Conservation (phyloP, 352 stramenopile genomes). For the Globisporangium middletonii region DNA sequence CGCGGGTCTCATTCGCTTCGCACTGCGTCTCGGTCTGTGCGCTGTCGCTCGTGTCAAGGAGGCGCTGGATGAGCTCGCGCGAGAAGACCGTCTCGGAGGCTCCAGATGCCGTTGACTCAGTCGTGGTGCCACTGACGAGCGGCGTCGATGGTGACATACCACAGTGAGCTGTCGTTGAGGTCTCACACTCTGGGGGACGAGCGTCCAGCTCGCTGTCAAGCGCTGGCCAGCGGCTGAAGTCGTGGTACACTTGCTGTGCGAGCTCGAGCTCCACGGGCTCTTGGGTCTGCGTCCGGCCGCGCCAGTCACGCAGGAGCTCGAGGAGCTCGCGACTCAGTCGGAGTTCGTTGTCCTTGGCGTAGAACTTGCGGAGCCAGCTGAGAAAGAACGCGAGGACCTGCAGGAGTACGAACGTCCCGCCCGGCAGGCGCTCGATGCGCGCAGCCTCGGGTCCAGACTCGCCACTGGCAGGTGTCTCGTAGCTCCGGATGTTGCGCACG, state of each 20-base stretch:
- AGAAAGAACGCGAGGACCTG: slow-evolving; percentile 40
- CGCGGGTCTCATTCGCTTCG: slow-evolving; percentile 2
- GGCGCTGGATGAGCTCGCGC: not conserved
- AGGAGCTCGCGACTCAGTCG: slow-evolving; percentile 29
- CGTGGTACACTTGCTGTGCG: slow-evolving; percentile 24
- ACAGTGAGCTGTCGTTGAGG: too few relatives aligned
- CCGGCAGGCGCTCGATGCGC: slow-evolving; percentile 8
- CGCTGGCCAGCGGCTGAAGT: slow-evolving; percentile 38
- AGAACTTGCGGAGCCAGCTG: slow-evolving; percentile 41
- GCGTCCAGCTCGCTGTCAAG: slow-evolving; percentile 13
- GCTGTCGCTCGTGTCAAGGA: slow-evolving; percentile 1
- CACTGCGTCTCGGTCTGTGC: not conserved
- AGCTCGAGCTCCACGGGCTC: slow-evolving; percentile 20
- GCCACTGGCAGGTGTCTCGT: not conserved
- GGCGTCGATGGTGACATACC: too few relatives aligned
- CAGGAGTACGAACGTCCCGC: slow-evolving; percentile 24
- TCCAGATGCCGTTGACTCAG: not conserved
- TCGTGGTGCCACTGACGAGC: too few relatives aligned
- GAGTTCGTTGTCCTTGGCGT: slow-evolving; percentile 26
- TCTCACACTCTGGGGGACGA: too few relatives aligned
- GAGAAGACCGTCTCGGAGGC: slow-evolving; percentile 7
- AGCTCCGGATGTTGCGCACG: slow-evolving; percentile 22
- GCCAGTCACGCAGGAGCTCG: slow-evolving; percentile 20
- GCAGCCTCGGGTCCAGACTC: too few relatives aligned
- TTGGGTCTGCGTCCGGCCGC: slow-evolving; percentile 9